Evolutionary conservation across 345 rosid genomes (phyloP).

Genomic region (Eucalyptus decipiens): DNA sequence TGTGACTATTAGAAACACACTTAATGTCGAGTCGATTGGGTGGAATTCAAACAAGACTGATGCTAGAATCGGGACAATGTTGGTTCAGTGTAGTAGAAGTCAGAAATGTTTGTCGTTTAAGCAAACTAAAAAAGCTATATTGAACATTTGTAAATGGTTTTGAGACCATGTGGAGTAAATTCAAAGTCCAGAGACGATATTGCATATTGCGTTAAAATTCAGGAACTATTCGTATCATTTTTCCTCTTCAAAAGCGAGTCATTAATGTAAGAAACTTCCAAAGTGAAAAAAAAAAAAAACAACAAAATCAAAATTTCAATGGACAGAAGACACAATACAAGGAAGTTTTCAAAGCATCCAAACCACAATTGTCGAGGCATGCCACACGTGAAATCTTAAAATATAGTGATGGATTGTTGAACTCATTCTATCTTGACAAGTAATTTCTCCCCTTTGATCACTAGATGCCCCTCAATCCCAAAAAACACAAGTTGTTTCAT

Average conservation of each 20-base stretch:
- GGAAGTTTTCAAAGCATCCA: background rate
- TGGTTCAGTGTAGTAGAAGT: background rate
- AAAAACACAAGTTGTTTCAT: background rate
- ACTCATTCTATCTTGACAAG: background rate
- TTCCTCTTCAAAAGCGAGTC: background rate
- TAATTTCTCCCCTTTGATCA: background rate
- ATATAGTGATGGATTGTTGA: background rate
- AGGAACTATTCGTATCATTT: rapidly evolving
- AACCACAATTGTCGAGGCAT: background rate
- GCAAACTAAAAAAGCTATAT: background rate
- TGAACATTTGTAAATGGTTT: too few relatives aligned
- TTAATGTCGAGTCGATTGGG: background rate
- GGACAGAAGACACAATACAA: background rate
- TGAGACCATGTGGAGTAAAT: too few relatives aligned
- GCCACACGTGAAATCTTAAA: background rate
- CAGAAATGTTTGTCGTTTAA: background rate
- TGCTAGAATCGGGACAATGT: background rate
- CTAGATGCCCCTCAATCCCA: background rate
- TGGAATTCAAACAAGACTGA: background rate
- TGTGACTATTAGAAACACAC: background rate
- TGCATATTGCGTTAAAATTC: background rate
- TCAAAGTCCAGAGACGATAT: background rate
- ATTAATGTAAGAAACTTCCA: background rate
- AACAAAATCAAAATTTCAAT: background rate
- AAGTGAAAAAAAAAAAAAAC: background rate